Evolutionary conservation across 768 basidiomycete genomes (phyloP).

Genomic region (Lactarius vividus): DNA sequence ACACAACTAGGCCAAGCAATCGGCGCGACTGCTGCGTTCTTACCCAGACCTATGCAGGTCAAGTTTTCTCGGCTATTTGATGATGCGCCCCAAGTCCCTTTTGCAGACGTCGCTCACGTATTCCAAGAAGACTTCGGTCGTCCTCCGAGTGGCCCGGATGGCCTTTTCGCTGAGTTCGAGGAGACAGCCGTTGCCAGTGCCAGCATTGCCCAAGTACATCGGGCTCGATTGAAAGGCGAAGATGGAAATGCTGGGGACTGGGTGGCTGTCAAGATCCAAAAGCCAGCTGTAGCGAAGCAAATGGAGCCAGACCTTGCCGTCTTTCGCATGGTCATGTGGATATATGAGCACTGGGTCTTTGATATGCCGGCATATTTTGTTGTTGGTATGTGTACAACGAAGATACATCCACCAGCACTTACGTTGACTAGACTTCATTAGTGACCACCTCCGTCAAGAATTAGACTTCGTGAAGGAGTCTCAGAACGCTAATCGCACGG

Average conservation of each 20-base stretch:
- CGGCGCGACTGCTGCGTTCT: conserved; percentile 80
- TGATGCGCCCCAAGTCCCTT: conserved; percentile 82
- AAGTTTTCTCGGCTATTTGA: conserved; percentile 86
- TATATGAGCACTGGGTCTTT: conserved; percentile 77
- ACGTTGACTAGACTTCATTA: conserved; percentile 58
- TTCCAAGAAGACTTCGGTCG: conserved; percentile 67
- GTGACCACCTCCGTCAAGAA: conserved; percentile 77
- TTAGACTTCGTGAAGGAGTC: conserved; percentile 83
- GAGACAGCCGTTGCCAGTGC: conserved; percentile 79
- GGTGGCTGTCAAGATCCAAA: conserved; percentile 95
- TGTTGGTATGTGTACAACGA: conserved; percentile 50
- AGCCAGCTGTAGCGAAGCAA: conserved; percentile 83
- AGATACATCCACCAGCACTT: neutral
- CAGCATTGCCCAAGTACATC: conserved; percentile 90
- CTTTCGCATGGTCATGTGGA: conserved; percentile 73
- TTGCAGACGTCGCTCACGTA: conserved; percentile 62
- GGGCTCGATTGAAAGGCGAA: conserved; percentile 52
- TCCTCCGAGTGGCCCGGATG: conserved; percentile 61
- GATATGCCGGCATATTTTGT: conserved; percentile 82
- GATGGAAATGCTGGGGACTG: conserved; percentile 43
- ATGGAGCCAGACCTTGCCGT: conserved; percentile 80
- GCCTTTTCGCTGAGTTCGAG: conserved; percentile 79
- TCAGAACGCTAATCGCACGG: conserved; percentile 68
- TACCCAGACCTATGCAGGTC: conserved; percentile 79
- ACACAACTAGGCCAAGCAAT: conserved; percentile 61